phyloP scores from a whole-genome alignment of 805 yeast species.

The Cyberlindnera lachancei region DNA sequence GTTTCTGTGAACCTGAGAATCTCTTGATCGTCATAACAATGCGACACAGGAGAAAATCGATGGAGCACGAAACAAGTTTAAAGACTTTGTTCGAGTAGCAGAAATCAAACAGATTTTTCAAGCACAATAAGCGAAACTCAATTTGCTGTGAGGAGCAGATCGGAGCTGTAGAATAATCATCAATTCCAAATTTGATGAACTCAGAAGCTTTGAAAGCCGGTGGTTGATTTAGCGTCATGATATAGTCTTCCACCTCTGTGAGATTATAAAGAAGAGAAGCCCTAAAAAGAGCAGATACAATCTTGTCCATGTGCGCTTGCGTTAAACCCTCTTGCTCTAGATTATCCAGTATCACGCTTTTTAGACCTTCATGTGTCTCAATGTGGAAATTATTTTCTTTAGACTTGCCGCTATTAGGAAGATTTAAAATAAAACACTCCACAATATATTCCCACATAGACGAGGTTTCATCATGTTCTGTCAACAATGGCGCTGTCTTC shows the following conservation, averaged over 20 bases:
- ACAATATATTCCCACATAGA: slow-evolving; percentile 35
- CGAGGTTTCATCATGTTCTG: slow-evolving; percentile 6
- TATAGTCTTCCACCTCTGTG: slow-evolving; percentile 44
- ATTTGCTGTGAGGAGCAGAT: slow-evolving; percentile 36
- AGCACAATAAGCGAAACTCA: slow-evolving; percentile 45
- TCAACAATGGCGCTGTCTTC: slow-evolving; percentile 19
- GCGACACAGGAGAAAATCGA: slow-evolving; percentile 49
- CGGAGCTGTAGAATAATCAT: slow-evolving; percentile 49
- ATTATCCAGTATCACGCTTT: slow-evolving; percentile 33
- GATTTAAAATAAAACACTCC: slow-evolving; percentile 33
- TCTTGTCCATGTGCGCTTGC: slow-evolving; percentile 30
- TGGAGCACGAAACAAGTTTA: slow-evolving; percentile 22
- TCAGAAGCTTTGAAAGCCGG: slow-evolving; percentile 31
- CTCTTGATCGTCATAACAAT: slow-evolving; percentile 54
- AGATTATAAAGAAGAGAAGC: slow-evolving; percentile 53
- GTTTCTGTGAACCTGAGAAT: slow-evolving; percentile 52
- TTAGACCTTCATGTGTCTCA: slow-evolving; percentile 35
- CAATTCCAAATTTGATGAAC: slow-evolving; percentile 36
- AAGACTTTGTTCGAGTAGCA: slow-evolving; percentile 18
- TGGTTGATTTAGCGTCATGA: slow-evolving; percentile 22
- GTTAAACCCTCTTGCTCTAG: slow-evolving; percentile 25
- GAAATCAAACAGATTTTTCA: slow-evolving; percentile 43
- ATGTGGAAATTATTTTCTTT: slow-evolving; percentile 39
- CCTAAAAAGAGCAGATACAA: slow-evolving; percentile 45
- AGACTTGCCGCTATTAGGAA: slow-evolving; percentile 24